Evolutionary conservation across 345 rosid genomes (phyloP).

Genomic region (Eucalyptus tenuipes): DNA sequence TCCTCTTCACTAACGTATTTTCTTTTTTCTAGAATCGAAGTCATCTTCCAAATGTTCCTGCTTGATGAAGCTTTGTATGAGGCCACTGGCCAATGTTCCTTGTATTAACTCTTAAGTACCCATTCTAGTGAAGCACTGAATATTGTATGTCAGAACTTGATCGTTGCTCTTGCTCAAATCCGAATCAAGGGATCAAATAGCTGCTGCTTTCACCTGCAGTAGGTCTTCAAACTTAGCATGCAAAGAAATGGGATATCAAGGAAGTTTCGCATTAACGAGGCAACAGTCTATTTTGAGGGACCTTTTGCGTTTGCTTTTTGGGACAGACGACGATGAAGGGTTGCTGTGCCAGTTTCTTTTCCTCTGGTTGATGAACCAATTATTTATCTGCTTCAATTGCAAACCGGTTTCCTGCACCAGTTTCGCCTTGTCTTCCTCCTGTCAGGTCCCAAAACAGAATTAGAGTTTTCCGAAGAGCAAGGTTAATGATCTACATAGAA

Average conservation of each 20-base stretch:
- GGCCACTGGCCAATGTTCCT: not conserved
- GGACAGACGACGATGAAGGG: constrained; percentile 61
- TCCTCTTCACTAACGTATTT: not conserved
- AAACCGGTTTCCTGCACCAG: constrained; percentile 95
- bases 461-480: not conserved
- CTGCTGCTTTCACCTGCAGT: not conserved
- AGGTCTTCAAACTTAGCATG: not conserved
- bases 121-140: not conserved
- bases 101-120: not conserved
- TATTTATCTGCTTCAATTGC: constrained; percentile 94
- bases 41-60: not conserved
- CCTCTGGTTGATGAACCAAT: constrained; percentile 98
- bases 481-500: not conserved
- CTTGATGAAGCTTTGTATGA: not conserved
- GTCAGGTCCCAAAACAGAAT: not conserved
- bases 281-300: not conserved
- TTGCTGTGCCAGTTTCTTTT: constrained; percentile 98
- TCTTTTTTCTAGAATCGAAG: not conserved
- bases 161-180: not conserved
- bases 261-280: not conserved
- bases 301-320: constrained; percentile 94
- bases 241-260: not conserved
- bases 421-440: constrained; percentile 99
- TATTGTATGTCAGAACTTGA: not conserved
- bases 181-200: not conserved